Conservation (phyloP, 2,329 filamentous ascomycete genomes). For the Chlorencoelia australis region DNA sequence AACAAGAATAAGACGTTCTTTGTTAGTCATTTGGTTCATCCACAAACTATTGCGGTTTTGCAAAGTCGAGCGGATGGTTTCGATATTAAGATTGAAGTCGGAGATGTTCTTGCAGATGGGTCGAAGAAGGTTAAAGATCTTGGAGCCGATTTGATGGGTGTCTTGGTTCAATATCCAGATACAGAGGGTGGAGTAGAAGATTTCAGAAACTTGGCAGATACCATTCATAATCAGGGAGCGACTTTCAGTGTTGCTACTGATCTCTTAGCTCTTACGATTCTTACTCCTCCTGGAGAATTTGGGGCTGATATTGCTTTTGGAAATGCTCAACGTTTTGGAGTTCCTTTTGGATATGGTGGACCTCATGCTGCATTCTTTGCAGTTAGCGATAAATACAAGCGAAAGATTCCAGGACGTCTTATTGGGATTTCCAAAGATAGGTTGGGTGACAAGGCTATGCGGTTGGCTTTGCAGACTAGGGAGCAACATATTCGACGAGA, state of each 20-base stretch:
- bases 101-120: slow-evolving; percentile 59
- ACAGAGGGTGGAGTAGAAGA: slow-evolving; percentile 73
- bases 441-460: slow-evolving; percentile 68
- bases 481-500: slow-evolving; percentile 95
- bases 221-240: slow-evolving; percentile 66
- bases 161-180: slow-evolving; percentile 91
- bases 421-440: slow-evolving; percentile 90
- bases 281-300: slow-evolving; percentile 87
- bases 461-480: slow-evolving; percentile 80
- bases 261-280: slow-evolving; percentile 72
- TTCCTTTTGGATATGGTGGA: slow-evolving; percentile 84
- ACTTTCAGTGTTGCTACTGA: slow-evolving; percentile 86
- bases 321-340: slow-evolving; percentile 82
- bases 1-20: slow-evolving; percentile 70
- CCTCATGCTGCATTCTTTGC: slow-evolving; percentile 98
- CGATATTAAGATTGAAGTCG: slow-evolving; percentile 65
- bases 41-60: slow-evolving; percentile 77
- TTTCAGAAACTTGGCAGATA: slow-evolving; percentile 62
- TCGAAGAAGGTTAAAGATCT: slow-evolving; percentile 59
- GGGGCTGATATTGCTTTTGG: slow-evolving; percentile 94
- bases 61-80: slow-evolving; percentile 84
- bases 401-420: slow-evolving; percentile 84
- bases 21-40: slow-evolving; percentile 72
- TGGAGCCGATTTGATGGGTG: slow-evolving; percentile 75
- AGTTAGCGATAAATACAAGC: slow-evolving; percentile 81